Evolutionary conservation across 2,329 filamentous ascomycete genomes (phyloP), one percentile per base, ranked within the genome.

Genomic region (Bertia moriformis): DNA sequence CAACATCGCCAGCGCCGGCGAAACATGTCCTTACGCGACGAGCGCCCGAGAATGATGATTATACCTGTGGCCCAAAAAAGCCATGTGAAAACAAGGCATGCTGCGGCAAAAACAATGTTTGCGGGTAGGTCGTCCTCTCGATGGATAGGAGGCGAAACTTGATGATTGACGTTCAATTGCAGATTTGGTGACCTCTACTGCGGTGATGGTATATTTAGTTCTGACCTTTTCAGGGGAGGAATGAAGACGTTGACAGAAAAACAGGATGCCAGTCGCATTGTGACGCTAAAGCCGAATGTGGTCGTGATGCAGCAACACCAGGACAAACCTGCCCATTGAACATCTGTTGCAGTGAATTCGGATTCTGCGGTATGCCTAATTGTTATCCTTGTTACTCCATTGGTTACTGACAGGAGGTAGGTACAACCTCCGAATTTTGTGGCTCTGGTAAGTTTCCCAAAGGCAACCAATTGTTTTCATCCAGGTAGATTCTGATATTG

Each of bases 231-330:
- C n/a, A 53, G n/a, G n/a, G n/a, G n/a, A n/a, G n/a, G 46, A 2
- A 46, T 39, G 17, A 48, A 43, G 3, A 27, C 38, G 5, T 43
- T 40, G 4, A 48, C 49, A n/a, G n/a, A 3, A 52, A 52, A 35
- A 51, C 56, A 3, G 43, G 44, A 3, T 57, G 53, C 43, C 49
- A 45, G 45, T 42, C 37, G 29, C 55, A 55, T 40, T 58, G 55
- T 40, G 47, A 58, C 44, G 54, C 54, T 12, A 45, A 54, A 14
- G 48, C 55, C 2, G 53, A 56, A 35, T 60, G 56, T 38, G 55
- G 55, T 5, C 27, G 46, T 15, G 48, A 49, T 38, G 47, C 55
- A 2, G 44, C 41, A 0, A 17, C 41, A 0, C 39, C 50, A 1
- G 48, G 48, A 4, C 35, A 46, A 17, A 43, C 43, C n/a, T 61